Percentiles rank a stretch among this genome's conserved stretches.
Conservation (phyloP, 768 basidiomycete species). For the Leucocoprinus sp. region DNA sequence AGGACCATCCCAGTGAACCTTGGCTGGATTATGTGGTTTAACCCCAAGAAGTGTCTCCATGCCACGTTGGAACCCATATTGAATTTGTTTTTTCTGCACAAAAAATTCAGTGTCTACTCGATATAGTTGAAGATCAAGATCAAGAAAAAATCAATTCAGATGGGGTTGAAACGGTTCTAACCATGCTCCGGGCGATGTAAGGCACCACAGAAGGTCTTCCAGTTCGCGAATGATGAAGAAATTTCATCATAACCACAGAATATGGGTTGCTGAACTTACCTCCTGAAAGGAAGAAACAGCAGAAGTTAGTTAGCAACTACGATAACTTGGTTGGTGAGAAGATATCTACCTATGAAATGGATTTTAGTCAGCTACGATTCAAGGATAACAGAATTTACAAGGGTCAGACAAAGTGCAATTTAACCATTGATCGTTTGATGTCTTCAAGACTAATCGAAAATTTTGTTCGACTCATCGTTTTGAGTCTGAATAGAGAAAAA, state of each 20-base stretch:
- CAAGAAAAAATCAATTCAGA: constrained; percentile 42
- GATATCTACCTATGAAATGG: constrained; percentile 11
- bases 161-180: constrained; percentile 66
- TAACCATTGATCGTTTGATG: constrained; percentile 52
- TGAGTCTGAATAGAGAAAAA: constrained; percentile 11
- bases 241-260: constrained; percentile 39
- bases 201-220: constrained; percentile 49
- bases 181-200: constrained; percentile 56
- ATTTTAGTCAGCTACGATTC: constrained; percentile 14
- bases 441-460: constrained; percentile 94
- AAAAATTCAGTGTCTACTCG: not conserved
- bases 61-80: constrained; percentile 70
- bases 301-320: no score
- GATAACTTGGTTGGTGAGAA: not conserved
- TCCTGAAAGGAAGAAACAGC: constrained; percentile 21
- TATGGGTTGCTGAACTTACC: constrained; percentile 23
- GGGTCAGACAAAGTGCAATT: constrained; percentile 22
- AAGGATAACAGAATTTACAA: constrained; percentile 14
- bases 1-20: constrained; percentile 4
- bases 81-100: constrained; percentile 53
- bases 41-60: constrained; percentile 79
- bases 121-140: constrained; percentile 8
- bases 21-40: constrained; percentile 18
- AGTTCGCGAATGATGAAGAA: constrained; percentile 61
- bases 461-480: constrained; percentile 51